Conservation (phyloP, 2,329 filamentous ascomycete genomes). For the Apiospora koreana region DNA sequence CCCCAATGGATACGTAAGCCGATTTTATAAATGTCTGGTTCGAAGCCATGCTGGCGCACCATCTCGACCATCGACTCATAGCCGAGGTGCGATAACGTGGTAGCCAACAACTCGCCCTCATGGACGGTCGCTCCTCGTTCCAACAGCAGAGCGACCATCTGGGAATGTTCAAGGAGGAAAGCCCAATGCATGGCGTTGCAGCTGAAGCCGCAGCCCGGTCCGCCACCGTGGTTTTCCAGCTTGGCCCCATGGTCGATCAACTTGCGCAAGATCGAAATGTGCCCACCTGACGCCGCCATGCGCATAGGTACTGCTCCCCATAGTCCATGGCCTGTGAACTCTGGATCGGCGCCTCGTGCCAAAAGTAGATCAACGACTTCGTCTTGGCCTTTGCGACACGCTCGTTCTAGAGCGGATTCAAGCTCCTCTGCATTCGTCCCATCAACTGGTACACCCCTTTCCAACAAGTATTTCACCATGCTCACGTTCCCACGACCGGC, state of each 20-base stretch:
- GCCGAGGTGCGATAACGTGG: background rate
- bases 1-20: background rate
- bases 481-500: background rate
- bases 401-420: background rate
- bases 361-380: background rate
- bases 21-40: background rate
- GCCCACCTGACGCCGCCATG: background rate
- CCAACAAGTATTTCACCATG: background rate
- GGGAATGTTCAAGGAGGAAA: background rate
- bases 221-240: background rate
- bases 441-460: background rate
- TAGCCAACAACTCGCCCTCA: background rate
- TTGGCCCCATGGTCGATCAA: background rate
- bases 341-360: background rate
- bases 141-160: background rate
- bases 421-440: background rate
- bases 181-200: background rate
- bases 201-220: background rate
- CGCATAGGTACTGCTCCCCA: background rate
- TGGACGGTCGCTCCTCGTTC: background rate
- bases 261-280: background rate
- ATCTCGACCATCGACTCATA: background rate
- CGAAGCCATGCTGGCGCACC: background rate
- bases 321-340: background rate
- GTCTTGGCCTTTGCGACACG: background rate